Evolutionary conservation across 768 basidiomycete species (phyloP).

Genomic region (Phylloporus rhodoxanthus): DNA sequence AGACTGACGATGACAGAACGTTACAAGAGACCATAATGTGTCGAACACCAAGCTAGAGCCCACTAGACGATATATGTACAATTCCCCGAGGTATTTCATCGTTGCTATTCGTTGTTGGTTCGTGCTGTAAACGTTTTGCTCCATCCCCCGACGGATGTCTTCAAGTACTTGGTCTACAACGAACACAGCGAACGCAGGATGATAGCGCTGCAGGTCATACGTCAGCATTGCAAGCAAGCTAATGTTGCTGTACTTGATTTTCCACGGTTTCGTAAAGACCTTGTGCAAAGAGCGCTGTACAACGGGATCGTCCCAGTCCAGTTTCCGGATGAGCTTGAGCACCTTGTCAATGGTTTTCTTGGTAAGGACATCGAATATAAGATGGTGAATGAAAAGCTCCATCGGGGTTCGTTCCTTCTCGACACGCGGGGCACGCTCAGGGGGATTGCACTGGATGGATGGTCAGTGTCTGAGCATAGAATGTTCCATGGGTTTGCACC

Average conservation of each 20-base stretch:
- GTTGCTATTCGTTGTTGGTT: constrained; percentile 91
- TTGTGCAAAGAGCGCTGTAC: constrained; percentile 67
- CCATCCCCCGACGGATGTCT: constrained; percentile 83
- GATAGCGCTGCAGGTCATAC: constrained; percentile 91
- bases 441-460: constrained; percentile 80
- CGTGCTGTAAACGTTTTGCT: constrained; percentile 90
- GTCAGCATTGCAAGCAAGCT: constrained; percentile 89
- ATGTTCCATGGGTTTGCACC: constrained; percentile 36
- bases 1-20: constrained; percentile 89
- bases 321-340: constrained; percentile 83
- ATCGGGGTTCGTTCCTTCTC: constrained; percentile 81
- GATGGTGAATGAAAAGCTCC: constrained; percentile 90
- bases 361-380: constrained; percentile 89
- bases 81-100: constrained; percentile 91
- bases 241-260: constrained; percentile 89
- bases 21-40: constrained; percentile 88
- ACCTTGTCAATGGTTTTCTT: constrained; percentile 97
- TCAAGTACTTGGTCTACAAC: constrained; percentile 95
- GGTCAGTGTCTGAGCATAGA: constrained; percentile 8
- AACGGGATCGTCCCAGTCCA: constrained; percentile 85
- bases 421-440: constrained; percentile 81
- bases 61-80: constrained; percentile 93
- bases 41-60: constrained; percentile 90
- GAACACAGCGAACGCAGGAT: constrained; percentile 78
- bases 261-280: constrained; percentile 97